These are phyloP conservation scores for Fusarium domesticum DNA, from an alignment of 2,329 filamentous ascomycete genomes.

Conservation along the genomic window DNA sequence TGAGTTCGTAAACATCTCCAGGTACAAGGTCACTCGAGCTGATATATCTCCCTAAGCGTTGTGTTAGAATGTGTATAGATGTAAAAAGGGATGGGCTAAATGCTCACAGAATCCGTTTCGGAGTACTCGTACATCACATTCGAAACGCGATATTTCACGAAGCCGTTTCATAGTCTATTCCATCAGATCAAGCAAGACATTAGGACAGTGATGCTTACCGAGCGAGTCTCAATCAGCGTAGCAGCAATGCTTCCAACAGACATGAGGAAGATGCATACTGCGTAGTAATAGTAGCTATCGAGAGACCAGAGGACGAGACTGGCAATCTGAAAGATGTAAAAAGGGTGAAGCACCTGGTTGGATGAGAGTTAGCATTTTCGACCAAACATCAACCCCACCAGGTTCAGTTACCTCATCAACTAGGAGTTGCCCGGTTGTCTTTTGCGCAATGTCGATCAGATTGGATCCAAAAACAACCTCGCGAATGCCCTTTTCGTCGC, in stretches of 20 bases:
- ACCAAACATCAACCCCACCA: neutral
- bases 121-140: constrained; percentile 91
- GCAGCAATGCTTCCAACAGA: constrained; percentile 88
- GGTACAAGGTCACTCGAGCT: constrained; percentile 86
- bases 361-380: neutral
- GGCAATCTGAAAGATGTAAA: constrained; percentile 96
- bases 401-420: constrained; percentile 69
- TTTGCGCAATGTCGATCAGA: constrained; percentile 89
- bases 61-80: constrained; percentile 2
- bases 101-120: constrained; percentile 86
- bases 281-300: constrained; percentile 98
- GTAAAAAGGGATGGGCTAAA: neutral
- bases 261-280: constrained; percentile 89
- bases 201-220: constrained; percentile 48
- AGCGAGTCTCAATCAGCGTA: constrained; percentile 84
- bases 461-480: constrained; percentile 88
- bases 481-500: constrained; percentile 79
- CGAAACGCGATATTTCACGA: constrained; percentile 87
- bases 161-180: constrained; percentile 79
- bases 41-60: constrained; percentile 67
- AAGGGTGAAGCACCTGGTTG: constrained; percentile 86
- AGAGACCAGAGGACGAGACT: constrained; percentile 92
- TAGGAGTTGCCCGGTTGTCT: constrained; percentile 75
- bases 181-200: constrained; percentile 3
- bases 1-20: constrained; percentile 94